Percentiles rank a stretch among this genome's conserved stretches.
These are phyloP conservation scores for Bipolaris bicolor DNA, from an alignment of 2,329 filamentous ascomycete genomes.

Conservation along the genomic window DNA sequence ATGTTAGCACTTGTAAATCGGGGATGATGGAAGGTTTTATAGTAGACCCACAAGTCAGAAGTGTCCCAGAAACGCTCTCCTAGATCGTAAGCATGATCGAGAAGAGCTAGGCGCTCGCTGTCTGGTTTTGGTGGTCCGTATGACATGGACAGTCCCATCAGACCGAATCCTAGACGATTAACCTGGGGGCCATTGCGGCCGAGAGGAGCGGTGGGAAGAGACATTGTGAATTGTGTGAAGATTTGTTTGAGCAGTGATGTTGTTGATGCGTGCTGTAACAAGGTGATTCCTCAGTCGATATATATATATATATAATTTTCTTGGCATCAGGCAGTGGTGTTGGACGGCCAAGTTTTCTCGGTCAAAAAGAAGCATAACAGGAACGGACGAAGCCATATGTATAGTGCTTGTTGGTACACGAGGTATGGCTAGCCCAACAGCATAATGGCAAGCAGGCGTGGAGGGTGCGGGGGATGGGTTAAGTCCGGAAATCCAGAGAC, in stretches of 20 bases:
- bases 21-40: background rate
- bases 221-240: slow-evolving; percentile 20
- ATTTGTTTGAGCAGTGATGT: background rate
- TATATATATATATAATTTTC: background rate
- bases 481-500: too few species aligned
- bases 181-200: slow-evolving; percentile 61
- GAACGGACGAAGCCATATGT: too few species aligned
- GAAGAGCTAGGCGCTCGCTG: slow-evolving; percentile 57
- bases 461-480: too few species aligned
- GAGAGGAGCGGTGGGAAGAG: slow-evolving; percentile 54
- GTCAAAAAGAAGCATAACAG: too few species aligned
- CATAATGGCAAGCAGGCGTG: too few species aligned
- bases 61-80: slow-evolving; percentile 52
- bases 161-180: slow-evolving; percentile 59
- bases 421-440: too few species aligned
- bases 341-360: too few species aligned
- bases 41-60: slow-evolving; percentile 32
- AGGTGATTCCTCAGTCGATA: too few species aligned
- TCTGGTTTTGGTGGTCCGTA: slow-evolving; percentile 59
- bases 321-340: background rate
- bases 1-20: slow-evolving; percentile 1
- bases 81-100: slow-evolving; percentile 58
- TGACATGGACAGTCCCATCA: slow-evolving; percentile 59
- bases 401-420: too few species aligned
- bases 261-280: background rate